A percentile compares a stretch with the other conserved stretches of the same genome.
These are phyloP conservation scores for Penicillium sp. DNA, from an alignment of 2,329 filamentous ascomycete genomes.

Conservation along the genomic window DNA sequence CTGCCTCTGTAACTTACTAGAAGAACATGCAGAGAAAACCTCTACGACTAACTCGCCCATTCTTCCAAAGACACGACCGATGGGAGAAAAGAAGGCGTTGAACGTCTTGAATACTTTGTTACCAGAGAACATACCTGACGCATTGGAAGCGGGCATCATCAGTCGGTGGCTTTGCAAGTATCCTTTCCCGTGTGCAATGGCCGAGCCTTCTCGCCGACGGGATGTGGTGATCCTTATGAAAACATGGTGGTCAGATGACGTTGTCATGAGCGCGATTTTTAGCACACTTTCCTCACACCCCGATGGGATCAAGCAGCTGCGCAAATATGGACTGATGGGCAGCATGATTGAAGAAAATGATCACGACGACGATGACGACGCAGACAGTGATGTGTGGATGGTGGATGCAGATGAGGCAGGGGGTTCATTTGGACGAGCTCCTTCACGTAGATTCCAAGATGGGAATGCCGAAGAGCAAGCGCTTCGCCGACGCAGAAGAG, in stretches of 20 bases:
- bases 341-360: conserved; percentile 51
- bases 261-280: conserved; percentile 46
- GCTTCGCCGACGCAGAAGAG: conserved; percentile 71
- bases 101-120: conserved; percentile 61
- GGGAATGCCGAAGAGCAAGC: conserved; percentile 59
- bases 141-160: conserved; percentile 64
- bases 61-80: conserved; percentile 41
- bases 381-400: conserved; percentile 54
- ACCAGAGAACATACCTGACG: conserved; percentile 57
- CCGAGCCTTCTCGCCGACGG: conserved; percentile 48
- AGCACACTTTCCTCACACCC: conserved; percentile 38
- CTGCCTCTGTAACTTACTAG: conserved; percentile 44
- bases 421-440: conserved; percentile 37
- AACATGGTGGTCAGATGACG: conserved; percentile 44
- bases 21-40: conserved; percentile 38
- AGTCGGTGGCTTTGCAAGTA: conserved; percentile 73
- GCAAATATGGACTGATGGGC: conserved; percentile 45
- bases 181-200: conserved; percentile 60
- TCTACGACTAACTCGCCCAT: conserved; percentile 38
- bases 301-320: conserved; percentile 43
- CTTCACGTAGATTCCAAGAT: conserved; percentile 34
- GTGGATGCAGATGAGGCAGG: conserved; percentile 53
- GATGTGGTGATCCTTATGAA: conserved; percentile 45
- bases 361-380: conserved; percentile 46
- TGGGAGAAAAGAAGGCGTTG: conserved; percentile 45